These are phyloP conservation scores for Penicillium sp. DNA, from an alignment of 2,329 filamentous ascomycete genomes.

Conservation along the genomic window DNA sequence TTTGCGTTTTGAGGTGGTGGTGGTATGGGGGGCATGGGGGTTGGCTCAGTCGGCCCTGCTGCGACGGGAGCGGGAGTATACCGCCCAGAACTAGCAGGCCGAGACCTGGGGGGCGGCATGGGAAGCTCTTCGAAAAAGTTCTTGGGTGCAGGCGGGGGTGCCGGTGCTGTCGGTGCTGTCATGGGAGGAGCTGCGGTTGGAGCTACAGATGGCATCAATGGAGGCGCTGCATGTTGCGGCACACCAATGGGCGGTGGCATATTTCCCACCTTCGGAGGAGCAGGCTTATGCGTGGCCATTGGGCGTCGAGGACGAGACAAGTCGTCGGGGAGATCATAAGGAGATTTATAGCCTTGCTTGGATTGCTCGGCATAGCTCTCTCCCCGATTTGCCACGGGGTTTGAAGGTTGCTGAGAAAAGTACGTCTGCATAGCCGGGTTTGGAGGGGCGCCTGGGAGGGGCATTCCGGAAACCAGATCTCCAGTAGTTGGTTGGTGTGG, in stretches of 20 bases:
- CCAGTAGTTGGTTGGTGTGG: conserved; percentile 56
- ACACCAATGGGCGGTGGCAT: conserved; percentile 63
- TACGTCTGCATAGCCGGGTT: conserved; percentile 26
- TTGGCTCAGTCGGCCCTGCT: conserved; percentile 21
- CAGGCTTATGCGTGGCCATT: conserved; percentile 61
- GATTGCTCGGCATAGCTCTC: conserved; percentile 90
- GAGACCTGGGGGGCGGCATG: conserved; percentile 60
- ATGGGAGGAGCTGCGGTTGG: conserved; percentile 41
- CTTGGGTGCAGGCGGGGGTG: conserved; percentile 33
- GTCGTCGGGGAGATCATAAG: conserved; percentile 93
- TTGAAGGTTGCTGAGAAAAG: conserved; percentile 32
- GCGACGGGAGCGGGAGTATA: conserved; percentile 43
- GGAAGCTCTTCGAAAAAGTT: conserved; percentile 82
- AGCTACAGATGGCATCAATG: conserved; percentile 6
- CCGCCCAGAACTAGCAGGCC: conserved; percentile 55
- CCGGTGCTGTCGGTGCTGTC: conserved; percentile 22
- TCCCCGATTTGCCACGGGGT: conserved; percentile 53
- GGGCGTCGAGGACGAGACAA: conserved; percentile 69
- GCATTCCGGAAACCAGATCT: conserved; percentile 47
- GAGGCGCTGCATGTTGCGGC: conserved; percentile 14
- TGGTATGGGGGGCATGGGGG: conserved; percentile 17
- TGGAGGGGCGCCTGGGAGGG: conserved; percentile 25
- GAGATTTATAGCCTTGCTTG: conserved; percentile 90
- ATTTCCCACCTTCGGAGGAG: conserved; percentile 48
- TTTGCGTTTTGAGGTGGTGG: conserved; percentile 22